Evolutionary conservation across 2,329 filamentous ascomycete species (phyloP).

Genomic region (Dothidotthia symphoricarpi): DNA sequence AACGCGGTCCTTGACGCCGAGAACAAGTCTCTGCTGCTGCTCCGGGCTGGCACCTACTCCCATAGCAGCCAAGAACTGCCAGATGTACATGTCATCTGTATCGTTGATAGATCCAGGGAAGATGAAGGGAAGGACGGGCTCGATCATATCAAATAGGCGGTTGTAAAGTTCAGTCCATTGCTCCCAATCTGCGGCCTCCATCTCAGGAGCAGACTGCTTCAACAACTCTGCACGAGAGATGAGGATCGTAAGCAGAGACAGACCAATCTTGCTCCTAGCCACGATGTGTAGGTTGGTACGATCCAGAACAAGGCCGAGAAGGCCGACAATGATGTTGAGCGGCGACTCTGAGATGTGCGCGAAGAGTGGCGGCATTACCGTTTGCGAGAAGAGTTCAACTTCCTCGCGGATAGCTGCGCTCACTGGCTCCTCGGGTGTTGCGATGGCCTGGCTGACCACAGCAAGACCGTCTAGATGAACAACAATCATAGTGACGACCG

Average conservation of each 20-base stretch:
- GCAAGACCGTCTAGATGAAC: constrained; percentile 90
- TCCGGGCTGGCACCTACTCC: constrained; percentile 90
- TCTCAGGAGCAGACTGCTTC: constrained; percentile 72
- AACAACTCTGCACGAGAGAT: constrained; percentile 90
- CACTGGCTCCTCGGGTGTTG: constrained; percentile 69
- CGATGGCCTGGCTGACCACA: constrained; percentile 78
- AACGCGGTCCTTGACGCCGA: constrained; percentile 95
- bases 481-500: constrained; percentile 92
- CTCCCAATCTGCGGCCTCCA: constrained; percentile 64
- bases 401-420: constrained; percentile 75
- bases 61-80: constrained; percentile 95
- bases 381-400: constrained; percentile 83
- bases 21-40: constrained; percentile 89
- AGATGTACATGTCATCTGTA: constrained; percentile 92
- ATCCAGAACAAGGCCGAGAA: constrained; percentile 78
- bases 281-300: constrained; percentile 82
- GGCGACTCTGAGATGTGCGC: constrained; percentile 88
- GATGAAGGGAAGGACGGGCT: constrained; percentile 77
- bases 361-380: constrained; percentile 87
- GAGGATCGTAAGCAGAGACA: constrained; percentile 89
- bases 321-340: constrained; percentile 84
- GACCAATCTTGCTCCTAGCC: constrained; percentile 80
- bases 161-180: constrained; percentile 85
- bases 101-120: constrained; percentile 91
- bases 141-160: constrained; percentile 79